Conservation (phyloP, 305 asterid genomes). For the Withania somnifera region DNA sequence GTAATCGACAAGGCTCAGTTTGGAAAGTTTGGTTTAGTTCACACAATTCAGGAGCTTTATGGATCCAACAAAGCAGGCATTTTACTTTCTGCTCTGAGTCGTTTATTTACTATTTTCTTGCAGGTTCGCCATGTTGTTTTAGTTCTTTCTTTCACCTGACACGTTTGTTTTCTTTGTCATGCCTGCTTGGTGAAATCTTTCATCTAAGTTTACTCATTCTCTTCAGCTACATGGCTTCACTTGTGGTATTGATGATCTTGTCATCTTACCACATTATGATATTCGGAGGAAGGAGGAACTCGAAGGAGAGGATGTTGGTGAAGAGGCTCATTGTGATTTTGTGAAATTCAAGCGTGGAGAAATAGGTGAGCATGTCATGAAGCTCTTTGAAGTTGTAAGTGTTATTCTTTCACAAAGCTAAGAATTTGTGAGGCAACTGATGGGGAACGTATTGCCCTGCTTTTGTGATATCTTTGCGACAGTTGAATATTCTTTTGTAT, state of each 20-base stretch:
- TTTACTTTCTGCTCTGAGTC: constrained; percentile 84
- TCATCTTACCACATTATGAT: constrained; percentile 68
- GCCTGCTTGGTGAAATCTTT: constrained; percentile 7
- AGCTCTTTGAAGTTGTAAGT: not conserved
- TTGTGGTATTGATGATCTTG: constrained; percentile 92
- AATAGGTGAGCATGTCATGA: constrained; percentile 39
- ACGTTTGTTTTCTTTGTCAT: not conserved
- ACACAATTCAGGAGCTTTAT: constrained; percentile 91
- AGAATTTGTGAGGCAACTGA: too few relatives aligned
- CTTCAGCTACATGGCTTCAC: constrained; percentile 65
- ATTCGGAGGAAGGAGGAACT: constrained; percentile 73
- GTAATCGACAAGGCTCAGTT: constrained; percentile 98
- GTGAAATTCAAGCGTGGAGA: constrained; percentile 76
- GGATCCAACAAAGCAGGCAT: constrained; percentile 86
- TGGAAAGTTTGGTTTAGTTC: constrained; percentile 94
- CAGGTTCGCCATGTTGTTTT: constrained; percentile 46
- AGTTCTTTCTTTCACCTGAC: not conserved
- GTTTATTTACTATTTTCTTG: constrained; percentile 73
- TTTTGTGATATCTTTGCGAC: too few relatives aligned
- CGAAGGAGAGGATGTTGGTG: constrained; percentile 91
- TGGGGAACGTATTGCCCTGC: too few relatives aligned
- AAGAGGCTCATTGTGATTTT: constrained; percentile 90
- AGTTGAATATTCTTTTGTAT: too few relatives aligned
- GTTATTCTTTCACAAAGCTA: not conserved
- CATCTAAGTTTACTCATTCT: not conserved